Conservation (phyloP, 352 stramenopile species). For the Globisporangium acanthophoron region DNA sequence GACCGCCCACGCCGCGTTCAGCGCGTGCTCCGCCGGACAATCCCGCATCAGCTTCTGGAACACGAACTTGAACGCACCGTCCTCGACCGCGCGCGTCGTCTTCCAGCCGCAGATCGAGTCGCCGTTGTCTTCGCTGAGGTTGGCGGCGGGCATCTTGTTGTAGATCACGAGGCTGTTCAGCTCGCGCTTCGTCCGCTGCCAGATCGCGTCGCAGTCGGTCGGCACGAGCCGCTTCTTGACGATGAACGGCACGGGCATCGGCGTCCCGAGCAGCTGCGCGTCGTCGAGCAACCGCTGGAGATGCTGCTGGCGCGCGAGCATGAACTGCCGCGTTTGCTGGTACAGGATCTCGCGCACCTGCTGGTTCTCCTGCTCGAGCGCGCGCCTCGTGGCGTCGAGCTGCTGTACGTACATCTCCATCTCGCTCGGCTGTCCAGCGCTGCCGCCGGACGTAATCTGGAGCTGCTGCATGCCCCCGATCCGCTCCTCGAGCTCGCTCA, state of each 20-base stretch:
- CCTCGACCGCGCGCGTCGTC: constrained; percentile 9
- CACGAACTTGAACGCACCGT: constrained; percentile 16
- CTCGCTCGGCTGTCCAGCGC: neutral
- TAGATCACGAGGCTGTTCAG: constrained; percentile 3
- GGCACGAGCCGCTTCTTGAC: constrained; percentile 10
- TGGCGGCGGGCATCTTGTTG: neutral
- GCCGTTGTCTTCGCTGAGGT: neutral
- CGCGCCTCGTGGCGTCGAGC: constrained; percentile 5
- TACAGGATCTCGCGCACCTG: constrained; percentile 5
- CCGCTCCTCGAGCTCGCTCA: constrained; percentile 14
- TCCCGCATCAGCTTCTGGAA: constrained; percentile 12
- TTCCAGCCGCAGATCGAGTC: constrained; percentile 12
- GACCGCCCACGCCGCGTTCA: constrained; percentile 9
- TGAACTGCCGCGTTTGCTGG: constrained; percentile 12
- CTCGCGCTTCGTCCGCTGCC: constrained; percentile 10
- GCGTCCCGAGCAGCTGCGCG: neutral
- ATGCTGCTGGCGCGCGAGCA: constrained; percentile 6
- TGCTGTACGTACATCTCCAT: constrained; percentile 3
- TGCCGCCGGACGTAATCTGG: neutral
- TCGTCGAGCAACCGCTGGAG: constrained; percentile 6
- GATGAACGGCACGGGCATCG: constrained; percentile 13
- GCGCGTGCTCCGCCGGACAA: neutral
- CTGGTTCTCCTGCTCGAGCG: constrained; percentile 9
- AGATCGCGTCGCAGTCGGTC: constrained; percentile 9
- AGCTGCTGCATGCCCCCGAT: constrained; percentile 3